Evolutionary conservation across 1,284 basidiomycete genomes (phyloP), one percentile per base, ranked within the genome.

Genomic region (Trichosporon coremiiforme): DNA sequence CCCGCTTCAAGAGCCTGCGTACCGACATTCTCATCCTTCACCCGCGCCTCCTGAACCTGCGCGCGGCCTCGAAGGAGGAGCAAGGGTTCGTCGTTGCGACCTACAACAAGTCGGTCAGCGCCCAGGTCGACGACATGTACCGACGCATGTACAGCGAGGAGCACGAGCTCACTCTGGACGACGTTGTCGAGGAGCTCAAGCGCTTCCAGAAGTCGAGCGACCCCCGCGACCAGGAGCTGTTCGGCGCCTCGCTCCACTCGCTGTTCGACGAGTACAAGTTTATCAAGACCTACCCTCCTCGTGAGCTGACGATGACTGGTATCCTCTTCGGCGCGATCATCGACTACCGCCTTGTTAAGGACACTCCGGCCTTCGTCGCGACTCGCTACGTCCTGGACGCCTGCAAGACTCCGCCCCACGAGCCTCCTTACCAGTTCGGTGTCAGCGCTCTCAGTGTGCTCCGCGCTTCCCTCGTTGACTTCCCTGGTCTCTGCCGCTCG

Each of bases 201-300:
- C 89, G 90, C 65, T 90, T 90, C 85, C 93, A 95, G 79, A 88
- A 88, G 68, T 97, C 95, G 29, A 87, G 88, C 33, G 93, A 92
- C 76, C 82, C 89, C 50, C 90, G 91, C 73, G 95, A 98, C 77
- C 94, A 95, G 80, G 94, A 99, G 85, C 89, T 98, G 71, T 98
- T 99, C 80, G 97, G 95, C 13, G 98, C 95, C 87, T 96, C 98
- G 89, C 90, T 99, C 66, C 95, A 98, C 85, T 97, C 98, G 85
- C 89, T 99, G 67, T 99, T 99, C 84, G 97, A 99, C 88, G 97
- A 99, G 86, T 98, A 98, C 89, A 95, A 95, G 80, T 99, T 98
- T 87, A 98, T 99, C 89, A 94, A 97, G 81, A 92, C 93, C 66
- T 94, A 99, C 79, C 97, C 97, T 15, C 88, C 92, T 35, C 92